Evolutionary conservation across 2,329 filamentous ascomycete genomes (phyloP), one percentile per base, ranked within the genome.

Genomic region (Xylaria polymorpha): DNA sequence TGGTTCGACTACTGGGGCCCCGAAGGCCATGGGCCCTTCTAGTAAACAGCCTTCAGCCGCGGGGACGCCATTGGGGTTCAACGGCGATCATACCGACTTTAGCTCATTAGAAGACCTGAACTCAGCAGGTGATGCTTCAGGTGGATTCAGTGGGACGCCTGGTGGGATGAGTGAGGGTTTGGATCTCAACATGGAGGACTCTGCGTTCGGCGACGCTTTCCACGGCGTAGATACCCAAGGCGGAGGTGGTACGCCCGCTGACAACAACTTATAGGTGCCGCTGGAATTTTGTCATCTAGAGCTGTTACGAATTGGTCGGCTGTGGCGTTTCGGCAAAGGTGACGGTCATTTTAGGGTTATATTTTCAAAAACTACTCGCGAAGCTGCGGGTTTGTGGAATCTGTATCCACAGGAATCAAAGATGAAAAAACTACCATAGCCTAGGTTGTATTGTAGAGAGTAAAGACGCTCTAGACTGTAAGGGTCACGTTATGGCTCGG

Each of bases 141-240:
- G 89, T 2, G 87, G 87, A 46, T 93, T 91, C 63, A 72, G 73
- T 76, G 89, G 87, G 50, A 86, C 87, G 18, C 86, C 88, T 15
- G 84, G 82, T 4, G 85, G 84, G 37, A 79, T 87, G 4, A 87
- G 83, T 25, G 87, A 88, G 50, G 88, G 86, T 9, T 79, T 87
- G n/a, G 86, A 87, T 77, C 79, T 90, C 61, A 85, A 87, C 74
- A 86, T 90, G 82, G 91, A 91, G 71, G 91, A 94, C 76, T 93
- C 91, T 43, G 93, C 92, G 1, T 96, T 96, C 81, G 93, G 92
- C 2, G 92, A 96, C 74, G 93, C 93, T 0, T 93, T 95, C 80
- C 92, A 94, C 74, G 88, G 87, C 4, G 86, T 89, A 14, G 85
- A 84, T 22, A 74, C 74, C 20, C 72, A 76, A 20, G 72, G 74